A percentile compares a stretch with the other conserved stretches of the same genome.
These are phyloP conservation scores for Ceratocystis cubensis DNA, from an alignment of 2,329 filamentous ascomycete species.

Conservation along the genomic window DNA sequence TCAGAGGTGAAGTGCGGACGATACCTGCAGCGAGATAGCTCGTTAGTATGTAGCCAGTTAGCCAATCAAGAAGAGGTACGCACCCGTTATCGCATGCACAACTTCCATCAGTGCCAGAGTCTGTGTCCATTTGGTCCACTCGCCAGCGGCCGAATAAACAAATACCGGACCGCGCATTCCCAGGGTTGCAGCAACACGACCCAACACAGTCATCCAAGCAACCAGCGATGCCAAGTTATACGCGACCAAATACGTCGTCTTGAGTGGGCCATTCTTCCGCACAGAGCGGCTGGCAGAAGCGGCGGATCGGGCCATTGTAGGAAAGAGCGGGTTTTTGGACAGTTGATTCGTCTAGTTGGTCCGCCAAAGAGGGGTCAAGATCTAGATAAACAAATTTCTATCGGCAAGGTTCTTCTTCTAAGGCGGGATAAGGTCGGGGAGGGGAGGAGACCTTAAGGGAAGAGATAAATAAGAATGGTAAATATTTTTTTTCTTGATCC, in stretches of 20 bases:
- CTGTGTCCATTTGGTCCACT: slow-evolving; percentile 68
- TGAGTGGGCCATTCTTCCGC: slow-evolving; percentile 28
- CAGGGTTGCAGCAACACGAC: slow-evolving; percentile 48
- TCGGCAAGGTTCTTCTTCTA: neutral
- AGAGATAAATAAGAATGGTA: neutral
- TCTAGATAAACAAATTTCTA: neutral
- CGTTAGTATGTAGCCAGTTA: neutral
- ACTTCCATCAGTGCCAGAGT: slow-evolving; percentile 74
- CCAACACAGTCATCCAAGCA: slow-evolving; percentile 68
- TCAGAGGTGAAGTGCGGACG: slow-evolving; percentile 72
- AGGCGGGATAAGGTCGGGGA: neutral
- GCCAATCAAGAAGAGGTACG: slow-evolving; percentile 23
- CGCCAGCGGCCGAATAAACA: slow-evolving; percentile 50
- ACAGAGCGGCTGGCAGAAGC: slow-evolving; percentile 23
- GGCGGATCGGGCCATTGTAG: slow-evolving; percentile 9
- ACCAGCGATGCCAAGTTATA: slow-evolving; percentile 73
- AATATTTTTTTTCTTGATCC: slow-evolving; percentile 3
- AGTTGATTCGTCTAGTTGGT: neutral
- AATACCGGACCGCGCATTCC: slow-evolving; percentile 41
- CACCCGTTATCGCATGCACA: slow-evolving; percentile 65
- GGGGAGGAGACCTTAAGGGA: neutral
- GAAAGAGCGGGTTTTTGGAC: neutral
- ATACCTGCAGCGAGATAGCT: slow-evolving; percentile 43
- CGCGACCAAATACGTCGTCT: slow-evolving; percentile 59
- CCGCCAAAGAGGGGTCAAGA: neutral